A percentile compares a stretch with the other conserved stretches of the same genome.
phyloP scores from a whole-genome alignment of 139 green algal species.

The Picochlorum sp. region DNA sequence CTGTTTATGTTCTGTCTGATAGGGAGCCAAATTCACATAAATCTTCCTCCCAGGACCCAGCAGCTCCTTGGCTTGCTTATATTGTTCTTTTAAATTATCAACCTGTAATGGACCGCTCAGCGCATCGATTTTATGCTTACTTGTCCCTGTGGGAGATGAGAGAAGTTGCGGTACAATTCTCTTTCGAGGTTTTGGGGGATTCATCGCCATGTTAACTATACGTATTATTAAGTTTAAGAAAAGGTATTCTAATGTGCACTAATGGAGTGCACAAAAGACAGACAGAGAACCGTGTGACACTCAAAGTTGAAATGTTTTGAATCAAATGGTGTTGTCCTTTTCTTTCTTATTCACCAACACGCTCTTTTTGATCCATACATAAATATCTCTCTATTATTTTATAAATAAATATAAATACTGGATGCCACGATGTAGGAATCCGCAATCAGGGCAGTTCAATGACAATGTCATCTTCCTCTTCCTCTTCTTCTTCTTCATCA shows the following conservation, averaged over 20 bases:
- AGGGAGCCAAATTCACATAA: slow-evolving; percentile 8
- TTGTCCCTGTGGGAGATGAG: not conserved
- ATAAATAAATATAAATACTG: not conserved
- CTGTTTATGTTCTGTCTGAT: slow-evolving; percentile 7
- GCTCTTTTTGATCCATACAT: no score
- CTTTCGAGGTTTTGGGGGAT: slow-evolving; percentile 2
- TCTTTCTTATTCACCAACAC: no score
- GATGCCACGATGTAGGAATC: not conserved
- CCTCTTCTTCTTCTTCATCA: not conserved
- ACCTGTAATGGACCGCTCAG: not conserved
- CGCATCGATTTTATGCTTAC: slow-evolving; percentile 2
- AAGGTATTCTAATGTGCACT: no score
- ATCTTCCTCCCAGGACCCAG: slow-evolving; percentile 18
- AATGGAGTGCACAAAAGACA: no score
- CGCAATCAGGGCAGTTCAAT: not conserved
- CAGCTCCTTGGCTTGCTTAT: not conserved
- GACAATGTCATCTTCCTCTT: not conserved
- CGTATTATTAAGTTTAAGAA: not conserved
- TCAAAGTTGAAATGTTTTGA: no score
- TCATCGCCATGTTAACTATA: not conserved
- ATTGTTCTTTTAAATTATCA: slow-evolving; percentile 13
- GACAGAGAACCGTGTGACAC: no score
- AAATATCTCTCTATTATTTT: not conserved
- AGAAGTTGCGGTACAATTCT: slow-evolving; percentile 29
- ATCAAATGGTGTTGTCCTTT: no score